Percentiles rank a stretch among this genome's conserved stretches.
Conservation (phyloP, 2,329 filamentous ascomycete species). For the Phoma sp. region DNA sequence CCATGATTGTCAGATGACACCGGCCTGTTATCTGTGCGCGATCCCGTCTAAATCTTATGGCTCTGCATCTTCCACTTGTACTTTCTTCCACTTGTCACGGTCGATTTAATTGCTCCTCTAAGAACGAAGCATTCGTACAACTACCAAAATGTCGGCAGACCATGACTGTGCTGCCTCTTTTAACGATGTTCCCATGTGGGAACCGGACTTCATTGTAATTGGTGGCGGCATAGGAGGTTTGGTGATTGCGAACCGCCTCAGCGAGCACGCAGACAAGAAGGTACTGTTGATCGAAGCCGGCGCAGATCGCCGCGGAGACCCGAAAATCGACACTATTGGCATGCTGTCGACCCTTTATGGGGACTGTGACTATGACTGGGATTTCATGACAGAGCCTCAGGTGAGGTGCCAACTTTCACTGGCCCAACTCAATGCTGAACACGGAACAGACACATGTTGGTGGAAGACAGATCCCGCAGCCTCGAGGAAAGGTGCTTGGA, state of each 20-base stretch:
- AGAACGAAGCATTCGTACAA: neutral
- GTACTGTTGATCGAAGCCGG: constrained; percentile 37
- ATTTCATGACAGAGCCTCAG: constrained; percentile 29
- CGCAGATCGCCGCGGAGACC: constrained; percentile 42
- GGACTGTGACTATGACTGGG: constrained; percentile 26
- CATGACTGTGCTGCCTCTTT: neutral
- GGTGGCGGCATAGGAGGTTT: constrained; percentile 26
- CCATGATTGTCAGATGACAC: neutral
- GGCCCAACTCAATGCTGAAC: constrained; percentile 34
- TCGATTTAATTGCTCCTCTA: neutral
- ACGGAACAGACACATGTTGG: constrained; percentile 39
- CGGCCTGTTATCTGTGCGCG: neutral
- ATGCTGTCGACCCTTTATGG: constrained; percentile 7
- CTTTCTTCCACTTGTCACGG: neutral
- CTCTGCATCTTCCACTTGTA: neutral
- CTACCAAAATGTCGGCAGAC: neutral
- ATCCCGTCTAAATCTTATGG: neutral
- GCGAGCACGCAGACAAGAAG: constrained; percentile 17
- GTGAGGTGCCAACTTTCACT: neutral
- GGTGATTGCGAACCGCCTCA: constrained; percentile 18
- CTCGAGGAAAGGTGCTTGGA: constrained; percentile 30
- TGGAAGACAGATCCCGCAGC: constrained; percentile 25
- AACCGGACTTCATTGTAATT: constrained; percentile 1
- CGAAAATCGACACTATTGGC: constrained; percentile 17
- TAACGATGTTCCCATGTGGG: neutral